A percentile compares a stretch with the other conserved stretches of the same genome.
Evolutionary conservation across 2,329 filamentous ascomycete genomes (phyloP).

Genomic region (Davidsoniella virescens): DNA sequence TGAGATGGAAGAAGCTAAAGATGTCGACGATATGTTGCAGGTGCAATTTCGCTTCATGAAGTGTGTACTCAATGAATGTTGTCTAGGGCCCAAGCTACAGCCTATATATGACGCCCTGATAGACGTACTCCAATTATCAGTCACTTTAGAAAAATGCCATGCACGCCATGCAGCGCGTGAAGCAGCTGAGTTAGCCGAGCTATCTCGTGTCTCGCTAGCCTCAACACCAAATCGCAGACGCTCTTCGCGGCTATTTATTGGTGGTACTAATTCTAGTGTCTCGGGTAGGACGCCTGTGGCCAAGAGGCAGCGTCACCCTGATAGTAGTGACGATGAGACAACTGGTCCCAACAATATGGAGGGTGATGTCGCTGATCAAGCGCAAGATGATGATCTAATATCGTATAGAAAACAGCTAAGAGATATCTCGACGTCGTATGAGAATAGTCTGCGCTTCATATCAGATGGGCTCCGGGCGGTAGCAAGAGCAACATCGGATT

Average conservation of each 20-base stretch:
- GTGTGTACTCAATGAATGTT: slow-evolving; percentile 48
- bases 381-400: slow-evolving; percentile 18
- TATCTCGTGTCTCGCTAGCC: slow-evolving; percentile 24
- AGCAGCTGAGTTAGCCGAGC: slow-evolving; percentile 23
- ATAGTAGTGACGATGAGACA: slow-evolving; percentile 14
- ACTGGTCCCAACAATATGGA: slow-evolving; percentile 17
- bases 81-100: slow-evolving; percentile 50
- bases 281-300: slow-evolving; percentile 1
- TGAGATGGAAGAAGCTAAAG: slow-evolving; percentile 43
- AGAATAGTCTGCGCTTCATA: slow-evolving; percentile 52
- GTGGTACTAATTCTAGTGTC: background rate
- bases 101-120: slow-evolving; percentile 59
- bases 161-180: slow-evolving; percentile 23
- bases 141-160: slow-evolving; percentile 50
- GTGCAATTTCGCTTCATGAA: slow-evolving; percentile 49
- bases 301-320: slow-evolving; percentile 11
- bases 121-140: slow-evolving; percentile 59
- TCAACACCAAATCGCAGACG: slow-evolving; percentile 19
- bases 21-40: slow-evolving; percentile 67
- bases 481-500: slow-evolving; percentile 53
- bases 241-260: background rate
- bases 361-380: slow-evolving; percentile 22
- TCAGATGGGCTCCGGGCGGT: slow-evolving; percentile 57
- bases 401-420: slow-evolving; percentile 36
- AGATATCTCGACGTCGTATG: slow-evolving; percentile 45